phyloP scores from a whole-genome alignment of 2,329 filamentous ascomycete species.

The Penicillium hesseltinei region DNA sequence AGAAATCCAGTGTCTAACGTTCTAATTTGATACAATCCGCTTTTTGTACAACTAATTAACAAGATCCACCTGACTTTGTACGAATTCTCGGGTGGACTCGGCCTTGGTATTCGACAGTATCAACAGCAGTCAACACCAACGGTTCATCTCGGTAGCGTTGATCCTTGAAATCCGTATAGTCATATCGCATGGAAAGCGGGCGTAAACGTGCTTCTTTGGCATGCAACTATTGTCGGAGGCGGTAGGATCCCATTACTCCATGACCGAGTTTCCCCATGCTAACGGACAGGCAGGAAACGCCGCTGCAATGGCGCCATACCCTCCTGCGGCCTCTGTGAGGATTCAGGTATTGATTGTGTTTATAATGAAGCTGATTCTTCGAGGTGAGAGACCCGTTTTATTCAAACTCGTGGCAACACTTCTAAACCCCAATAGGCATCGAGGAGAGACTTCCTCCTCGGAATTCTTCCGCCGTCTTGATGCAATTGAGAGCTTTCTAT shows the following conservation, averaged over 20 bases:
- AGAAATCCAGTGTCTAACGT: too few species aligned
- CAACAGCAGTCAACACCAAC: background rate
- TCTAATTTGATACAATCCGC: too few species aligned
- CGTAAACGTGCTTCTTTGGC: conserved; percentile 5
- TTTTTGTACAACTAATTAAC: too few species aligned
- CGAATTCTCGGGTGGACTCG: too few species aligned
- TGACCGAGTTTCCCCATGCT: background rate
- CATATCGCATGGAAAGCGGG: background rate
- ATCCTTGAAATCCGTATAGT: background rate
- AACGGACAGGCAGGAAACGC: conserved; percentile 3
- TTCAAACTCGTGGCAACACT: too few species aligned
- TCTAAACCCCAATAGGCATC: background rate
- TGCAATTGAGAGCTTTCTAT: conserved; percentile 6
- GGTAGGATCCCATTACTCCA: background rate
- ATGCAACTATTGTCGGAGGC: conserved; percentile 5
- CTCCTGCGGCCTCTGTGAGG: conserved; percentile 5
- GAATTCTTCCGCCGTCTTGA: conserved; percentile 9
- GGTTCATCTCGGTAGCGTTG: background rate
- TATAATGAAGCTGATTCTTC: conserved; percentile 4
- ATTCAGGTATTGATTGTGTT: conserved; percentile 5
- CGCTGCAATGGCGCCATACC: conserved; percentile 8
- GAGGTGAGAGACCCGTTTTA: background rate
- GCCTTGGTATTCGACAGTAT: background rate
- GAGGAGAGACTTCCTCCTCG: conserved; percentile 4
- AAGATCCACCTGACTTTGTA: too few species aligned